Conservation (phyloP, 78 protist genomes). For the Guillardia theta region DNA sequence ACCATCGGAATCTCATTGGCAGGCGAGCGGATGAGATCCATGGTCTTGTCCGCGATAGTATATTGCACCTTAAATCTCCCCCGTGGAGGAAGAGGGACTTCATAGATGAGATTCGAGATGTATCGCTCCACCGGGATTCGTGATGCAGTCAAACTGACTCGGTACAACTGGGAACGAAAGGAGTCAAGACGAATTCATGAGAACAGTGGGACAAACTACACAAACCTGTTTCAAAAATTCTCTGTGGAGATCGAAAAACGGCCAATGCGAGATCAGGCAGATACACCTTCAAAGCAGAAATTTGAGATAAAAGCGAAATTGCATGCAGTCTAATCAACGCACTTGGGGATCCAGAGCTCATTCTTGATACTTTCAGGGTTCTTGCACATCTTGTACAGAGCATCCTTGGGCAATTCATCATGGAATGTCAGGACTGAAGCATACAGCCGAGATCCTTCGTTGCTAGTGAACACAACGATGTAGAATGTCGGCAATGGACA, state of each 20-base stretch:
- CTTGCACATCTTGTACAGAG: neutral
- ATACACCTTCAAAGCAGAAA: no score
- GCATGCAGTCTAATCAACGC: no score
- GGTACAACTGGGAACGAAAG: no score
- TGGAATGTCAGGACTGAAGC: neutral
- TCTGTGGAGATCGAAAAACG: neutral
- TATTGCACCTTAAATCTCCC: neutral
- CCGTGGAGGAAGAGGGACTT: constrained; percentile 26
- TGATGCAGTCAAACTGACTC: neutral
- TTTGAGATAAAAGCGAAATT: no score
- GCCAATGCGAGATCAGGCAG: neutral
- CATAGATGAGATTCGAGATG: neutral
- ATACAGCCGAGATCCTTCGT: neutral
- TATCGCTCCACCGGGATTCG: neutral
- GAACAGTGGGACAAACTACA: no score
- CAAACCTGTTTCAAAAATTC: constrained; percentile 4
- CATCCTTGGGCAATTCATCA: neutral
- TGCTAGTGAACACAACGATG: constrained; percentile 13
- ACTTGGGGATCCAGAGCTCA: neutral
- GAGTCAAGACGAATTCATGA: no score
- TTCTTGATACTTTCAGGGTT: neutral
- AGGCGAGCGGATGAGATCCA: neutral
- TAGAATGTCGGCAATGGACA: neutral
- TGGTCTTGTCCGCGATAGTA: neutral
- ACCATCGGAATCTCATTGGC: neutral